Evolutionary conservation across 306 rosid species (phyloP), one percentile per base, ranked within the genome.

Genomic region (Inga leiocalycina): DNA sequence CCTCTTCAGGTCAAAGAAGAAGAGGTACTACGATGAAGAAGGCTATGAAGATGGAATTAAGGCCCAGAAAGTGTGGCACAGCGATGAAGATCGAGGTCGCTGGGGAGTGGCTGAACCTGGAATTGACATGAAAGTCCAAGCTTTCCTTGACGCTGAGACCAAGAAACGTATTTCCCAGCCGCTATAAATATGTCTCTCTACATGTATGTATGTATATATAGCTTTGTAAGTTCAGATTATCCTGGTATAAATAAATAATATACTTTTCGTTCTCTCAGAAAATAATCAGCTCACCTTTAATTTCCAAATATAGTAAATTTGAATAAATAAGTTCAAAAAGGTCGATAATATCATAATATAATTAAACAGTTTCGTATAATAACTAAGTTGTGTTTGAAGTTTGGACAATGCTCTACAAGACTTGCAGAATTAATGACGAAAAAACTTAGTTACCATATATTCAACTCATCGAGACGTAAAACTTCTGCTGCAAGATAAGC

Each of bases 81-180:
- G 95, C 52, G 94, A 93, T 37, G 83, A 84, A 5, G 98, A 95
- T 75, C 79, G 59, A 75, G 90, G 66, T n/a, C 82, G 70, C 8
- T 86, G 77, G 75, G 89, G 91, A 54, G 89, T 84, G 8, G 97
- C 91, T 0, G 94, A 92, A 49, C 95, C 89, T 5, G 83, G 64
- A 41, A 91, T 93, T 82, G 88, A 95, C 61, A 79, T 16, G 45
- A 91, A 78, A 79, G 97, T 95, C 24, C 85, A 75, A 14, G 93
- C 76, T 66, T 91, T 82, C 84, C 88, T 95, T 12, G 78, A 24
- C 7, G 76, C 39, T 20, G 16, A 76, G 49, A 86, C 5, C 88
- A 83, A 75, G 86, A 79, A 71, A 83, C 85, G 90, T 66, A 83
- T n/a, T 79, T 87, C 81, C 57, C 93, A 88, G 64, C 76, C 93